A percentile compares a stretch with the other conserved stretches of the same genome.
Evolutionary conservation across 1,284 basidiomycete species (phyloP).

Genomic region (Naganishia sp.): DNA sequence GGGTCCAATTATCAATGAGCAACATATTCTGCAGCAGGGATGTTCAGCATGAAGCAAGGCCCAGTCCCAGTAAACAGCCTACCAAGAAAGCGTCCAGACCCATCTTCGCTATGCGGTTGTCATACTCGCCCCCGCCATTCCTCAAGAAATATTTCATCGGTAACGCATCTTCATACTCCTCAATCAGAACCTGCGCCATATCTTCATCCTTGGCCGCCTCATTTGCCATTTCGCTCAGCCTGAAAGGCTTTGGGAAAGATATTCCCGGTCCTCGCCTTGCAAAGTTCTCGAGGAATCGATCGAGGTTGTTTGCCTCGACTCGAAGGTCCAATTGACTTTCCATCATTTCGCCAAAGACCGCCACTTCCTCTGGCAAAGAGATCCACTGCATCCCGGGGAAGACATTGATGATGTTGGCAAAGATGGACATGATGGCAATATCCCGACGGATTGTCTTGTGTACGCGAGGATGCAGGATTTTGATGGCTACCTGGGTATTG

Average conservation of each 20-base stretch:
- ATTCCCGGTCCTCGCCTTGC: conserved; percentile 71
- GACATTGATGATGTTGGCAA: conserved; percentile 74
- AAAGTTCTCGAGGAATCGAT: conserved; percentile 85
- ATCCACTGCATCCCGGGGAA: conserved; percentile 96
- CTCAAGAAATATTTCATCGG: conserved; percentile 85
- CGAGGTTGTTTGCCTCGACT: conserved; percentile 85
- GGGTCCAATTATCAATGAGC: conserved; percentile 95
- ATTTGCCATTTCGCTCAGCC: conserved; percentile 38
- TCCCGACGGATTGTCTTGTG: conserved; percentile 80
- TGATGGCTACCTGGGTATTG: conserved; percentile 89
- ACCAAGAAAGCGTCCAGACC: conserved; percentile 95
- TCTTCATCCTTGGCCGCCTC: conserved; percentile 64
- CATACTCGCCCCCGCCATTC: conserved; percentile 88
- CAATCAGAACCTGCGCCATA: conserved; percentile 66
- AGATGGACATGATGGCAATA: conserved; percentile 91
- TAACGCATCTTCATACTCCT: conserved; percentile 90
- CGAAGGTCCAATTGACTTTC: conserved; percentile 87
- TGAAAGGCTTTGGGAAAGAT: conserved; percentile 83
- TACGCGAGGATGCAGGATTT: conserved; percentile 88
- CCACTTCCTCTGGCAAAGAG: conserved; percentile 91
- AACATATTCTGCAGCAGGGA: conserved; percentile 76
- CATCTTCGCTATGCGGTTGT: conserved; percentile 84
- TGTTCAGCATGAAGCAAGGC: conserved; percentile 28
- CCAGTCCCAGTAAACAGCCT: conserved; percentile 45
- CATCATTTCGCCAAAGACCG: conserved; percentile 98